Evolutionary conservation across 176 grass and related monocot species (phyloP).

Genomic region (Oryza longistaminata): DNA sequence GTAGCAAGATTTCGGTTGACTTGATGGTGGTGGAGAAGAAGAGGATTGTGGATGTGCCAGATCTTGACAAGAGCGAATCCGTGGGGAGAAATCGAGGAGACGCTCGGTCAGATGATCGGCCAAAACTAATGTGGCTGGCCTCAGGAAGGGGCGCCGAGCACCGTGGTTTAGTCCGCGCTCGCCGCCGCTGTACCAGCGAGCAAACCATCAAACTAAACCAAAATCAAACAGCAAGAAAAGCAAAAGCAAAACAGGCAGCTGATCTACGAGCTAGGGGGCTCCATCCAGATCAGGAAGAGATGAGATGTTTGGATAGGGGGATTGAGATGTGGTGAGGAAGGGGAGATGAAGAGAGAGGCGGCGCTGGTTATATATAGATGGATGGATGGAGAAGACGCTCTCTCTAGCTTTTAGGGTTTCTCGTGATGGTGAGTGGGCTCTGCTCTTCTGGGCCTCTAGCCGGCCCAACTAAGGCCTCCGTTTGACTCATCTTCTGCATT

Average conservation of each 20-base stretch:
- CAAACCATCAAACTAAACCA: not conserved
- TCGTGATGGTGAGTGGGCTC: not conserved
- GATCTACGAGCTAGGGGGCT: not conserved
- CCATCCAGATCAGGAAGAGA: too few species aligned
- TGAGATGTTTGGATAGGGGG: too few species aligned
- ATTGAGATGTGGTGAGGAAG: not conserved
- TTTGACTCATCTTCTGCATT: too few species aligned
- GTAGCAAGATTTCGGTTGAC: not conserved
- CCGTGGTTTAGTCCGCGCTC: constrained; percentile 3
- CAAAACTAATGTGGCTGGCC: constrained; percentile 43
- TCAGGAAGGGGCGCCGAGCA: constrained; percentile 49
- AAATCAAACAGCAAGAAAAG: not conserved
- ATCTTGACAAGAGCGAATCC: constrained; percentile 74
- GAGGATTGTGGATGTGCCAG: constrained; percentile 41
- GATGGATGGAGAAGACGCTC: too few species aligned
- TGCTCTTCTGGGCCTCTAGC: not conserved
- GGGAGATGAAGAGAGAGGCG: not conserved
- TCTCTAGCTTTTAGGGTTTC: not conserved
- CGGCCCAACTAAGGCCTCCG: not conserved
- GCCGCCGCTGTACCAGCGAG: constrained; percentile 49
- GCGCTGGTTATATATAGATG: not conserved
- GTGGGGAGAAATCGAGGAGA: constrained; percentile 34
- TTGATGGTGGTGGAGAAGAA: not conserved
- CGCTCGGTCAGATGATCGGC: constrained; percentile 86
- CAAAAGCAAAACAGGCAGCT: not conserved